Evolutionary conservation across 2,329 filamentous ascomycete genomes (phyloP), one percentile per base, ranked within the genome.

Genomic region (Xylariaceae sp.): DNA sequence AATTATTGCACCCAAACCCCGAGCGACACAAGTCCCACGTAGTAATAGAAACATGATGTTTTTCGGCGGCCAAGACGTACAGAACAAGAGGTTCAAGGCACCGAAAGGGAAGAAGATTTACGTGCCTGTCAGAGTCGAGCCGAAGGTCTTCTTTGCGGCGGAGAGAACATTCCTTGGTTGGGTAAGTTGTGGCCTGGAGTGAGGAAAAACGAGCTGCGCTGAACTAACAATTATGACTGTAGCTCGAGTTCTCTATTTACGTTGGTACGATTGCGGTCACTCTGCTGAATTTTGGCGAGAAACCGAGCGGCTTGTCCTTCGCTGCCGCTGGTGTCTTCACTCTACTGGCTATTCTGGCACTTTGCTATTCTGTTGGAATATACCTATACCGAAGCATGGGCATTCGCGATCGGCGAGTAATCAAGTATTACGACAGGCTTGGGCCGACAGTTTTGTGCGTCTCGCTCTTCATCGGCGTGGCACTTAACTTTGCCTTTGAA

Each of bases 211-310:
- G 31, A 19, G 38, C 10, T 11, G 14, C 7, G 3, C 11, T 39
- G 3, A 18, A 51, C 47, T 55, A 42, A 54, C 27, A 36, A 11
- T 7, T 30, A 27, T 41, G 15, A 30, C 15, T 27, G 27, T 57
- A 87, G 87, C 87, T 99, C 62, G 92, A 99, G 70, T 97, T 95
- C 71, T 92, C 88, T 44, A 95, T 97, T 64, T 91, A 96, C 65
- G 85, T 99, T 47, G 90, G 89, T 60, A 87, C 87, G 27, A 92
- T 95, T 60, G 89, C 90, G 11, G 86, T 87, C 7, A 89, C 89
- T 0, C 75, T 95, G 41, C 80, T 95, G 58, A 91, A 95, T 74
- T 90, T 96, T 66, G 82, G 88, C 60, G 68, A 69, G 11, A 78
- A 80, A 56, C 75, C 80, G 17, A 78, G 70, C 7, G 65, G 59